Evolutionary conservation across 2,329 filamentous ascomycete genomes (phyloP).

Genomic region (Neurospora sp.): DNA sequence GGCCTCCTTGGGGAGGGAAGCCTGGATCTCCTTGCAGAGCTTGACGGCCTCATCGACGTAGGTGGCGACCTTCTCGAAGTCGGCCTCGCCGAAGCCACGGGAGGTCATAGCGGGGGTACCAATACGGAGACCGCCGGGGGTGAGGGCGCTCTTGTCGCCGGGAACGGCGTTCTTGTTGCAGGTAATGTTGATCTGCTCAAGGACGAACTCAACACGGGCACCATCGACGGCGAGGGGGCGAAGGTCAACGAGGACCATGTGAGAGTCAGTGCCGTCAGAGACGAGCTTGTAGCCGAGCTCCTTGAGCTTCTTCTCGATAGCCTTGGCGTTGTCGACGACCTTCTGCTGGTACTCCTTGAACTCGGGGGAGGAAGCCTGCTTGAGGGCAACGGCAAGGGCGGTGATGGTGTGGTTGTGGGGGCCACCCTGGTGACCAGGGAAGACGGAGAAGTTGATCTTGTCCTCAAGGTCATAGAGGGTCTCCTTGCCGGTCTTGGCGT

Average conservation of each 20-base stretch:
- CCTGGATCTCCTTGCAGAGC: slow-evolving; percentile 83
- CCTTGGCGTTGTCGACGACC: slow-evolving; percentile 88
- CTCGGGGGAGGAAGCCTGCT: slow-evolving; percentile 83
- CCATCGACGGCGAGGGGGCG: slow-evolving; percentile 82
- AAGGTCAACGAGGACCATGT: slow-evolving; percentile 93
- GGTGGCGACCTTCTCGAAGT: slow-evolving; percentile 80
- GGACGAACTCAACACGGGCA: slow-evolving; percentile 87
- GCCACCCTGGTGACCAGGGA: slow-evolving; percentile 96
- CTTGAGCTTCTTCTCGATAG: slow-evolving; percentile 78
- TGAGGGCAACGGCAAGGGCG: slow-evolving; percentile 84
- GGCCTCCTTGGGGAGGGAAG: slow-evolving; percentile 79
- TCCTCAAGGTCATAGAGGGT: slow-evolving; percentile 86
- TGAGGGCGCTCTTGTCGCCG: slow-evolving; percentile 93
- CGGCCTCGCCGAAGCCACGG: slow-evolving; percentile 82
- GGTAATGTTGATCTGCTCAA: slow-evolving; percentile 97
- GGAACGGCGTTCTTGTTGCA: slow-evolving; percentile 99
- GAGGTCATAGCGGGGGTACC: slow-evolving; percentile 96
- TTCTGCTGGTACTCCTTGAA: slow-evolving; percentile 92
- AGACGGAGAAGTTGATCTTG: slow-evolving; percentile 97
- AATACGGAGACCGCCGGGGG: slow-evolving; percentile 88
- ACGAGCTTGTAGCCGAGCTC: slow-evolving; percentile 88
- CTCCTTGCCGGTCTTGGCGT: slow-evolving; percentile 86
- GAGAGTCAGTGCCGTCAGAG: slow-evolving; percentile 90
- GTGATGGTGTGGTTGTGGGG: slow-evolving; percentile 99
- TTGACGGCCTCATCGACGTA: slow-evolving; percentile 89